These are phyloP conservation scores for Mycena chlorophos DNA, from an alignment of 768 basidiomycete species.

Conservation along the genomic window DNA sequence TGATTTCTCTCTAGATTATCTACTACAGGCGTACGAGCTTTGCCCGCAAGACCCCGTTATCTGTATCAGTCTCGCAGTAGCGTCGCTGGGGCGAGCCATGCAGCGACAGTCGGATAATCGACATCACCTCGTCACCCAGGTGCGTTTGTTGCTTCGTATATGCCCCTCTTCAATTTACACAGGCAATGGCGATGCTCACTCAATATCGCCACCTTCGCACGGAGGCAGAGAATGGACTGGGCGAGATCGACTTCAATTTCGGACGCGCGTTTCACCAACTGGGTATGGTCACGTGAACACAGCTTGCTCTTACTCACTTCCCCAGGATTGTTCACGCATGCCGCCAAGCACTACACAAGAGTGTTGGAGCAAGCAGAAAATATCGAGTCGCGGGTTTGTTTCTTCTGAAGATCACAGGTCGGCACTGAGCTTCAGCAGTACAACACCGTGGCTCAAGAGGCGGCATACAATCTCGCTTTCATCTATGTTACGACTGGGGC, in stretches of 20 bases:
- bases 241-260: constrained; percentile 92
- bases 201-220: constrained; percentile 72
- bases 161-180: background rate
- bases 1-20: constrained; percentile 62
- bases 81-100: constrained; percentile 91
- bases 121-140: constrained; percentile 82
- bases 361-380: constrained; percentile 49
- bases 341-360: constrained; percentile 63
- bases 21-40: constrained; percentile 86
- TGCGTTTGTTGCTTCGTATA: constrained; percentile 10
- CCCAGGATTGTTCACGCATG: constrained; percentile 63
- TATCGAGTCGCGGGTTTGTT: constrained; percentile 26
- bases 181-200: constrained; percentile 73
- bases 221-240: constrained; percentile 42
- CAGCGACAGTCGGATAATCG: constrained; percentile 94
- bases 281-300: constrained; percentile 46
- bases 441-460: constrained; percentile 52
- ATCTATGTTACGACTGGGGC: constrained; percentile 65
- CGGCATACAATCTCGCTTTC: constrained; percentile 68
- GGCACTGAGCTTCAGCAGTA: constrained; percentile 27
- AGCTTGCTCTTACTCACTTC: background rate
- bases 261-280: constrained; percentile 89
- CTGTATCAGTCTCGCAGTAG: constrained; percentile 79
- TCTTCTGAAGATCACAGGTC: background rate
- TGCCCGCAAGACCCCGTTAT: constrained; percentile 84